phyloP scores from a whole-genome alignment of 1,139 yeast genomes.

The Hyphopichia khmerensis region DNA sequence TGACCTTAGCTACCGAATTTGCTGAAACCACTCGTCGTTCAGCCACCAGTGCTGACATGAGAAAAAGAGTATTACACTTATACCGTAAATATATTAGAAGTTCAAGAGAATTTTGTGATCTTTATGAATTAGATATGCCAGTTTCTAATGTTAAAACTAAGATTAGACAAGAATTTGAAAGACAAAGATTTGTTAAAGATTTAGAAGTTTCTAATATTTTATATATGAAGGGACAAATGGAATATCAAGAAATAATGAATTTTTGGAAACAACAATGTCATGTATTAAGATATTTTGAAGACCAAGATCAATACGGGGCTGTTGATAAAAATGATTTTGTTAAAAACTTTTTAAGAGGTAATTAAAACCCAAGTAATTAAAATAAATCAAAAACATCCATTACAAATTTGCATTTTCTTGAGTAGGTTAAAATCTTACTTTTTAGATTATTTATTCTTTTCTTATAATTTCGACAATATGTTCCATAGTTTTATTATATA shows the following conservation, averaged over 20 bases:
- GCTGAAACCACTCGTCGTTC: conserved; percentile 81
- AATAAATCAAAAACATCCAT: no score
- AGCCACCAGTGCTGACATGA: conserved; percentile 59
- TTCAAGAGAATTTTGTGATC: conserved; percentile 61
- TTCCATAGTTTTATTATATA: neutral
- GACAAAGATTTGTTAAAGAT: conserved; percentile 73
- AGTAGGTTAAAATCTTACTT: neutral
- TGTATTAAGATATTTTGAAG: conserved; percentile 78
- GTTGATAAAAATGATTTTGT: conserved; percentile 57
- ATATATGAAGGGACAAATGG: conserved; percentile 85
- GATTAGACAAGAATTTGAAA: conserved; percentile 85
- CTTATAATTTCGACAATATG: no score
- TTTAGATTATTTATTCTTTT: neutral
- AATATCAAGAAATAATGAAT: conserved; percentile 82
- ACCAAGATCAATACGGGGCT: conserved; percentile 53
- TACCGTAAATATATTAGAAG: conserved; percentile 72
- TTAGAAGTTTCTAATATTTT: conserved; percentile 65
- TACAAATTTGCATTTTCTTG: no score
- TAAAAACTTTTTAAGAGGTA: conserved; percentile 70
- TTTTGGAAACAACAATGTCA: conserved; percentile 93
- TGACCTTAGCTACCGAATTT: conserved; percentile 76
- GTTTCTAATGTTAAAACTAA: conserved; percentile 79
- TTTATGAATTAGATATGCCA: conserved; percentile 81
- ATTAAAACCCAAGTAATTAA: neutral
- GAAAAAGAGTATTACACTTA: conserved; percentile 62